Evolutionary conservation across 192 early-diverging fungal species (phyloP), one percentile per base, ranked within the genome.

Genomic region (Geosiphon pyriformis): DNA sequence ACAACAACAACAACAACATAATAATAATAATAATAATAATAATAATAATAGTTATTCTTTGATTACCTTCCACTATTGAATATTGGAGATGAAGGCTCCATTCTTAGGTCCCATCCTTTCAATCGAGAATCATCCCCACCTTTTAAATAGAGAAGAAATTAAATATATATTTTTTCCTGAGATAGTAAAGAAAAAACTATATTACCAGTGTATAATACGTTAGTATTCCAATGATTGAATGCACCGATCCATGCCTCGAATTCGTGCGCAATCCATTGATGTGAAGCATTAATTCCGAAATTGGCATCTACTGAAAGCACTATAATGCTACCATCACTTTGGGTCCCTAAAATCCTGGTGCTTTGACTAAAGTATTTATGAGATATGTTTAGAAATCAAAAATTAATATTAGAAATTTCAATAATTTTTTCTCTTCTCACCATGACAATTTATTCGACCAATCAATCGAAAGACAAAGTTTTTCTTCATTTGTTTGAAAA

Each of bases 211-310:
- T 91, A 98, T 8, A 98, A 74, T 0, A 86, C 49, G 25, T 79
- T 73, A 0, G 88, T 67, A 46, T 87, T 76, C 83, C 89, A 92
- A 59, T 91, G 89, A 73, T 98, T 85, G 70, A 91, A 97, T n/a
- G 87, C 85, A 4, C 84, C 80, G 50, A 92, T 93, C 96, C 96
- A 98, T 11, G 95, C 94, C 69, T 97, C 95, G 35, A 90, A 81
- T 30, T 88, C 88, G 67, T 97, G 95, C 0, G 84, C 96, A 22
- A 85, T 78, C 92, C 94, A 96, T 57, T 81, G 56, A 25, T 65
- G 7, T 17, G 46, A 35, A 26, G 61, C 61, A 11, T 67, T 57
- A 2, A 90, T 50, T 12, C 63, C 55, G 4, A 78, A 77, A 15
- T 81, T 55, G 10, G 69, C 70, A n/a, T 74, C 46, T 0, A 90